Percentiles rank a stretch among this genome's conserved stretches.
Evolutionary conservation across 345 rosid species (phyloP).

Genomic region (Bruguiera gymnorhiza): DNA sequence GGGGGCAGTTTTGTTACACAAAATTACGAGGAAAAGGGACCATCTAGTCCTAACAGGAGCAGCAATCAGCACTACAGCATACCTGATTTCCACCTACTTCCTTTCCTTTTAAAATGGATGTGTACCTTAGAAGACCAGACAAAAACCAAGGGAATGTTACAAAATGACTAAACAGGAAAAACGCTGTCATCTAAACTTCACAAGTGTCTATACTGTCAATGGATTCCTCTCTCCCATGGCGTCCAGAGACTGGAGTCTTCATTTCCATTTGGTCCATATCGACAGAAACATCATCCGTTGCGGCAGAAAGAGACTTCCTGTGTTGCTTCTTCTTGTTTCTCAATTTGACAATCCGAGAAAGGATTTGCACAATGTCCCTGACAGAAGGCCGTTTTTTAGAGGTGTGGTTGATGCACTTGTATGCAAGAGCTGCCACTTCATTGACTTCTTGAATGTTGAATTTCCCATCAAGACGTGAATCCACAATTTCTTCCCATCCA

Average conservation of each 20-base stretch:
- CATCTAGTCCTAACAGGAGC: not conserved
- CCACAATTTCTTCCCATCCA: slow-evolving; percentile 98
- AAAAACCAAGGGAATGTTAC: slow-evolving; percentile 14
- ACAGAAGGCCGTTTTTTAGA: slow-evolving; percentile 85
- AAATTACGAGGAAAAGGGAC: slow-evolving; percentile 9
- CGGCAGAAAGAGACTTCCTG: slow-evolving; percentile 40
- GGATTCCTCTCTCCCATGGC: slow-evolving; percentile 64
- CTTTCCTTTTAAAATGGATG: slow-evolving; percentile 8
- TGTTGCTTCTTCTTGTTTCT: slow-evolving; percentile 64
- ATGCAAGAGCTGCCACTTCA: slow-evolving; percentile 83
- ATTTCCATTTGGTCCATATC: slow-evolving; percentile 43
- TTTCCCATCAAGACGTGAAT: slow-evolving; percentile 71
- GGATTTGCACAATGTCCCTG: slow-evolving; percentile 92
- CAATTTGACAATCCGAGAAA: slow-evolving; percentile 59
- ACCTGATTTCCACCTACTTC: slow-evolving; percentile 22
- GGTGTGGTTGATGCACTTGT: slow-evolving; percentile 67
- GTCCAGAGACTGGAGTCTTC: slow-evolving; percentile 33
- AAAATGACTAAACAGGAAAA: slow-evolving; percentile 13
- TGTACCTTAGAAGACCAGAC: slow-evolving; percentile 20
- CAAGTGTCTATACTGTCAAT: slow-evolving; percentile 56
- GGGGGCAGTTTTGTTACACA: slow-evolving; percentile 34
- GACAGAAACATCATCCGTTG: slow-evolving; percentile 44
- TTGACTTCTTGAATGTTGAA: slow-evolving; percentile 73
- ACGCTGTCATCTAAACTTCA: slow-evolving; percentile 39
- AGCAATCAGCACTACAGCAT: slow-evolving; percentile 8